Evolutionary conservation across 192 early-diverging fungal species (phyloP), one percentile per base, ranked within the genome.

Genomic region (Obelidium mucronatum): DNA sequence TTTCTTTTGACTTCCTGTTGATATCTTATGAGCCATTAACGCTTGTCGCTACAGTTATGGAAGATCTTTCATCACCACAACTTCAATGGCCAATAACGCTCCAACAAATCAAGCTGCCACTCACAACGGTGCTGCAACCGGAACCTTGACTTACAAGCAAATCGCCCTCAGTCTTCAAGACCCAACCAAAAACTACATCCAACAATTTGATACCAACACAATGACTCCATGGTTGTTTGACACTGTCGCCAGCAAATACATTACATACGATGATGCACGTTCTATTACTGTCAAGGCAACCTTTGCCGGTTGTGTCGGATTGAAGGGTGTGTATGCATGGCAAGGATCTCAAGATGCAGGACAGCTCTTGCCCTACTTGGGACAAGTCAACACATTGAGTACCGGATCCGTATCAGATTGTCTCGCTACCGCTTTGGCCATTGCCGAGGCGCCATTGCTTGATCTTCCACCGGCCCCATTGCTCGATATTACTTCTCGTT

Each of bases 201-300:
- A 88, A 33, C 79, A 86, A 61, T 92, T 89, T 85, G 92, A 94
- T 48, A 33, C 78, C 2, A 81, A 78, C 6, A 87, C 86, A 1
- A 75, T 85, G 33, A 92, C 92, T 0, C 94, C 94, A 13, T 93
- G 91, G 91, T 48, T 95, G 37, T 93, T 87, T 77, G 92, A 92
- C 62, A 77, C 81, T 0, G 73, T 67, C 0, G 90, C 82, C 6
- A 84, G 67, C 26, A 77, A 80, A 34, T 92, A 91, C 77, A 85
- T 94, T 52, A 90, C 91, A 0, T 94, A 93, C 75, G 91, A 93
- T 74, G 90, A 92, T 61, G 83, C 84, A 36, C 60, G 81, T 26
- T 90, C 90, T 5, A 67, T 94, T 56, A 77, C 56, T 36, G 61
- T 80, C 51, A 92, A 93, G 79, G 85, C 86, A 0, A 71, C 86